Percentiles rank a stretch among this genome's conserved stretches.
phyloP scores from a whole-genome alignment of 768 basidiomycete species.

The Omphalotus guepiniiformis region DNA sequence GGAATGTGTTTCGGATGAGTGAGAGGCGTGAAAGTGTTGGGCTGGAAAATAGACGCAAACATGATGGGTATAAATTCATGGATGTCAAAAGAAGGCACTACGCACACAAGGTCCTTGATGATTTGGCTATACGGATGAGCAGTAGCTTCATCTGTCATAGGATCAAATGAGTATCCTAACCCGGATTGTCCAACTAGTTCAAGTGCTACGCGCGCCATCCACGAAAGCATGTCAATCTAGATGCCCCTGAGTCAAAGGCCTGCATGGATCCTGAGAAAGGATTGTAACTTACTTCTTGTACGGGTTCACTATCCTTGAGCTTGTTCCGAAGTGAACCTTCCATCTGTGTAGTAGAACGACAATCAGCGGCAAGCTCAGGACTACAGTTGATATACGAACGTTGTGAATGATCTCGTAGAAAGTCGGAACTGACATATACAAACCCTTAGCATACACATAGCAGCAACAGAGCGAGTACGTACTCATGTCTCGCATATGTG shows the following conservation, averaged over 20 bases:
- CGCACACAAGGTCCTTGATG: not conserved
- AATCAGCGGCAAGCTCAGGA: too few species aligned
- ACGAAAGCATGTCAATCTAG: slow-evolving; percentile 5
- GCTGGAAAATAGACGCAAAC: too few species aligned
- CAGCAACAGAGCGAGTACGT: not conserved
- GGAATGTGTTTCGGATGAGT: slow-evolving; percentile 13
- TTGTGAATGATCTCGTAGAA: slow-evolving; percentile 15
- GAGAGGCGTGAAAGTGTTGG: not conserved
- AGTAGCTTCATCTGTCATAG: not conserved
- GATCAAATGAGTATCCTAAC: slow-evolving; percentile 5
- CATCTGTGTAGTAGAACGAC: too few species aligned
- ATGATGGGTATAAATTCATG: not conserved
- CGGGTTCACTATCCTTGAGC: too few species aligned
- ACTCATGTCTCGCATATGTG: slow-evolving; percentile 28
- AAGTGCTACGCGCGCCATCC: slow-evolving; percentile 4
- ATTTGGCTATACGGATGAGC: not conserved
- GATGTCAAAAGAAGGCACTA: not conserved
- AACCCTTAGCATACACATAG: not conserved
- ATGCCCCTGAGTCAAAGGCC: too few species aligned
- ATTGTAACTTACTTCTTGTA: too few species aligned
- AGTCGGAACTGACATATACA: slow-evolving; percentile 3
- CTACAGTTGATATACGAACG: too few species aligned
- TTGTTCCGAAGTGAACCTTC: too few species aligned
- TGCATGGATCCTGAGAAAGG: too few species aligned
- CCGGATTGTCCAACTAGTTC: slow-evolving; percentile 3